Evolutionary conservation across 805 yeast species (phyloP), one percentile per base, ranked within the genome.

Genomic region (Limtongia smithiae): DNA sequence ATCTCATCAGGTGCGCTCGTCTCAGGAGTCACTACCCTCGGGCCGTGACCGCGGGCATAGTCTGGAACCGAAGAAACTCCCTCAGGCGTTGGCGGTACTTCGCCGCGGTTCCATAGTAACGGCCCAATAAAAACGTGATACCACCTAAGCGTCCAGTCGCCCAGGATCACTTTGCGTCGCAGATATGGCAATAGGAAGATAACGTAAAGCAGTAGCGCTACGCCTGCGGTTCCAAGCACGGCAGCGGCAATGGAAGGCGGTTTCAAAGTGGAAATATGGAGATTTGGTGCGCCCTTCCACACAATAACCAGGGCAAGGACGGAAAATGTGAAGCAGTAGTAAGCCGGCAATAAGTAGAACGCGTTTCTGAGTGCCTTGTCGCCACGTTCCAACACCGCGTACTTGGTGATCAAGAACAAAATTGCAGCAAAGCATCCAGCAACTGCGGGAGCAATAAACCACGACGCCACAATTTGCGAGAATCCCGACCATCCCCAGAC

Each of bases 401-500:
- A 81, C 65, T 84, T 85, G 47, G 82, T 76, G 43, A 77, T 65
- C 48, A 81, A 67, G 64, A 83, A 84, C 44, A 81, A 64, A 37
- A 77, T 68, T 3, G 83, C 65, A 3, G 87, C 80, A 55, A 84
- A 76, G 32, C 65, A 60, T 53, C 88, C 91, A 14, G 90, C 83
- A 50, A 83, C 70, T 18, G 72, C 64, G 14, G 91, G 91, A 4
- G 91, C 89, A 68, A 83, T 79, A 62, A 81, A 80, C 90, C 90
- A 84, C 11, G 89, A 80, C 2, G 91, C 90, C 53, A 80, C 78
- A 55, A 83, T 83, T 65, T 81, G 82, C 0, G 85, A 61, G 50
- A 84, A 82, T 25, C 90, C 88, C 14, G 58, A 44, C 91, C 90
- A 84, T 24, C 88, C 89, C 91, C 91, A 84, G 46, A 64, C 69